Evolutionary conservation across 1,284 basidiomycete species (phyloP).

Genomic region (Apiotrichum veenhuisii): DNA sequence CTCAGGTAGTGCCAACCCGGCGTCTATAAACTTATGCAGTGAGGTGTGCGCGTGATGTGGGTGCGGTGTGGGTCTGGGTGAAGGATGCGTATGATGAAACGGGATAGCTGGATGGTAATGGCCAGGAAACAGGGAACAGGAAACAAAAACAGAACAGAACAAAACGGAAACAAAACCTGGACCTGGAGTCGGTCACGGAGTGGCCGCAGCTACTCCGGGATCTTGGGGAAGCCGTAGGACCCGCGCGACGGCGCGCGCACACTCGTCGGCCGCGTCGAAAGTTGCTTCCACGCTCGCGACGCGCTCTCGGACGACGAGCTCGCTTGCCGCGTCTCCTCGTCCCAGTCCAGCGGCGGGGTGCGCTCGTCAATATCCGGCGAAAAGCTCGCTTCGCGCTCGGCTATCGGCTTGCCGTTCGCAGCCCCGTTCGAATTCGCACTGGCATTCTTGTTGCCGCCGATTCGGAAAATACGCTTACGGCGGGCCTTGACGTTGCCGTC

Average conservation of each 20-base stretch:
- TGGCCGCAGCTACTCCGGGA: constrained; percentile 10
- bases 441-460: constrained; percentile 53
- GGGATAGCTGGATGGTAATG: too few species aligned
- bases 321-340: constrained; percentile 13
- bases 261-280: not conserved
- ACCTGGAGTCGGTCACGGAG: too few species aligned
- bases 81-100: too few species aligned
- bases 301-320: constrained; percentile 11
- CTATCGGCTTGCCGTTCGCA: too few species aligned
- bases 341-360: constrained; percentile 20
- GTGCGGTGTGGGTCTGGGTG: too few species aligned
- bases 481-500: constrained; percentile 60
- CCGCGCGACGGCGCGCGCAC: constrained; percentile 12
- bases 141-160: too few species aligned
- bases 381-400: not conserved
- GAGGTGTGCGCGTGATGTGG: too few species aligned
- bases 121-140: too few species aligned
- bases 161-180: too few species aligned
- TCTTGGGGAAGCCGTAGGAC: constrained; percentile 37
- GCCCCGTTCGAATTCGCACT: too few species aligned
- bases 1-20: too few species aligned
- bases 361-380: constrained; percentile 14
- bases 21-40: too few species aligned
- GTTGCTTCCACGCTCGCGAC: constrained; percentile 1
- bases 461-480: constrained; percentile 67